A percentile compares a stretch with the other conserved stretches of the same genome.
Evolutionary conservation across 225 moss, liverwort and hornwort species (phyloP).

Genomic region (Sphagnum contortum): DNA sequence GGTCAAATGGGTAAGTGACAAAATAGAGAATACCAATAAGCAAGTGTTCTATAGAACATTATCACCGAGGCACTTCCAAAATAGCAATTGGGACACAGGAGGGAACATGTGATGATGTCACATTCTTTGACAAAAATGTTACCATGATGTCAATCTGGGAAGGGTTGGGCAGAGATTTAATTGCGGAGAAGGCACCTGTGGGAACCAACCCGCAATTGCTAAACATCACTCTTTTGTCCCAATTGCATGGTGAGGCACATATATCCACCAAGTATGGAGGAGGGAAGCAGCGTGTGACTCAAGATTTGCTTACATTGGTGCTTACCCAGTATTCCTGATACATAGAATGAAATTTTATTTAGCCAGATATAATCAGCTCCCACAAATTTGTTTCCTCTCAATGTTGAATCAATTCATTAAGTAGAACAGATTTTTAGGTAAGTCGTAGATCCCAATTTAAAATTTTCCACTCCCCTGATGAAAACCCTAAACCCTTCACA

Average conservation of each 20-base stretch:
- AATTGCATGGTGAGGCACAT: slow-evolving; percentile 47
- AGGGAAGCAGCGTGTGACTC: slow-evolving; percentile 14
- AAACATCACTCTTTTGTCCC: slow-evolving; percentile 46
- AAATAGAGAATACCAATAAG: slow-evolving; percentile 12
- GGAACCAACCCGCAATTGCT: slow-evolving; percentile 45
- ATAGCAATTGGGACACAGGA: slow-evolving; percentile 79
- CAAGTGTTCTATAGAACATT: slow-evolving; percentile 38
- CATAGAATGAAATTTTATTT: slow-evolving; percentile 73
- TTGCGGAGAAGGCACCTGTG: slow-evolving; percentile 36
- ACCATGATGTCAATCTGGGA: too few species aligned
- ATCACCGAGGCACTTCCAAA: slow-evolving; percentile 67
- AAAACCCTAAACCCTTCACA: too few species aligned
- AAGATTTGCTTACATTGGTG: slow-evolving; percentile 95
- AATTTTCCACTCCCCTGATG: too few species aligned
- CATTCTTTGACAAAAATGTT: too few species aligned
- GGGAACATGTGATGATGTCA: slow-evolving; percentile 69
- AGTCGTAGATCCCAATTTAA: too few species aligned
- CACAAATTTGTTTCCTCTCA: too few species aligned
- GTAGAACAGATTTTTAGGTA: too few species aligned
- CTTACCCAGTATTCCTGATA: slow-evolving; percentile 76
- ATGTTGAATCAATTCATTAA: too few species aligned
- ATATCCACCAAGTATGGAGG: slow-evolving; percentile 64
- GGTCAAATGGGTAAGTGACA: slow-evolving; percentile 25
- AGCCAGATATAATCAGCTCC: slow-evolving; percentile 25
- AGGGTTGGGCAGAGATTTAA: slow-evolving; percentile 16